Base-by-base conservation (phyloP, 1,284 basidiomycete species). In the Pholiota adiposa region DNA sequence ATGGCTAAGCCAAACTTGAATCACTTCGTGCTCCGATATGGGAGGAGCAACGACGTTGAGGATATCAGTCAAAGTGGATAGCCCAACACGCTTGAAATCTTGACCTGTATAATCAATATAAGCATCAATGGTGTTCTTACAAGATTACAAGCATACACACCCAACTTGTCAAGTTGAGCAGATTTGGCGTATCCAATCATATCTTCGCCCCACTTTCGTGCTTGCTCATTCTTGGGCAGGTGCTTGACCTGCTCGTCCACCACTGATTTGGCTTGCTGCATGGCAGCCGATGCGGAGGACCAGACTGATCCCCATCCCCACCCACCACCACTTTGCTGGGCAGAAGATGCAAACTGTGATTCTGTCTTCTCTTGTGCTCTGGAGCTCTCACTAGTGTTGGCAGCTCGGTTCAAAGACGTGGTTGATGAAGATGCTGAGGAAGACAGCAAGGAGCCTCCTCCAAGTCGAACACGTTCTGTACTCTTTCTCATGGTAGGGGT, bases 31-130 rank as follows among this genome's bases (percentile, higher is more conserved):
- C 67, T 96, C 95, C 12, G 96, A 93, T 67, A 99, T 98, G 3
- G 97, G 97, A 25, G 97, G 97, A 0, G 97, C 97, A 53, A 99
- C 97, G 16, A 92, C 96, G 72, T 98, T 97, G 63, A 99, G 78
- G 57, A 99, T 88, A 59, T 97, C 96, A 3, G 87, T 93, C 25
- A 97, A 76, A 0, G 94, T 95, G 6, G 92, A 95, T 61, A 95
- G 76, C 25, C 94, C 94, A 31, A 93, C 90, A 48, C 88, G 85
- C 70, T 89, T 90, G 67, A 97, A 88, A 69, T 96, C 95, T 70
- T 94, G 84, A 52, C 94, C 94, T 96, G 68, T 27, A 59, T 40
- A 38, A 51, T n/a, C 19, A n/a, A n/a, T n/a, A 19, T 18, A 18
- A 12, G 25, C 18, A 49, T 51, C 27, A 59, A 53, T 29, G 55